phyloP scores from a whole-genome alignment of 208 protist genomes.

The Crithidia expoeki region DNA sequence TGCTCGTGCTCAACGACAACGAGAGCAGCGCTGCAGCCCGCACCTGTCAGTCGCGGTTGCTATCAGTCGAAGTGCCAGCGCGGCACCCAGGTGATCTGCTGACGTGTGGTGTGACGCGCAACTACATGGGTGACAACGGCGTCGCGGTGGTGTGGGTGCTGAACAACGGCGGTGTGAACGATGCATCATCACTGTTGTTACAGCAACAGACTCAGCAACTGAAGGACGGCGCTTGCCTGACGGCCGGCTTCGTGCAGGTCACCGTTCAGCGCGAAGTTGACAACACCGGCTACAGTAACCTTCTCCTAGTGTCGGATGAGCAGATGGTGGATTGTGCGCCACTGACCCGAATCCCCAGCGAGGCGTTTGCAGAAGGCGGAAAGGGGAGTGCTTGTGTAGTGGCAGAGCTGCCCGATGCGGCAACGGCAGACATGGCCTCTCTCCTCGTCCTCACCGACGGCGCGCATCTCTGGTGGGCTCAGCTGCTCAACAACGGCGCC shows the following conservation, averaged over 20 bases:
- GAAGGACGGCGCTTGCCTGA: conserved; percentile 1
- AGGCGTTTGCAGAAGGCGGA: conserved; percentile 24
- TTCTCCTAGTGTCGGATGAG: conserved; percentile 56
- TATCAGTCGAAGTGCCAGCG: conserved; percentile 67
- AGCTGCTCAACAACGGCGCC: conserved; percentile 55
- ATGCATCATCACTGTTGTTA: not conserved
- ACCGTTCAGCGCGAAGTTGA: conserved; percentile 64
- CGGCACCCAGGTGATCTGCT: conserved; percentile 37
- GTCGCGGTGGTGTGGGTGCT: conserved; percentile 73
- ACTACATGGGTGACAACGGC: conserved; percentile 51
- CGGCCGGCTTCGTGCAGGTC: conserved; percentile 46
- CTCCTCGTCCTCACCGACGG: conserved; percentile 73
- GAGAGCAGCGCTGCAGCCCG: conserved; percentile 42
- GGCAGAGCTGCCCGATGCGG: conserved; percentile 38
- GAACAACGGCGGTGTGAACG: conserved; percentile 15
- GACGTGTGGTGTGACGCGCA: conserved; percentile 68
- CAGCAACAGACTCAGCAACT: not conserved
- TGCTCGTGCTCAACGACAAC: conserved; percentile 59
- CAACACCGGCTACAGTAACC: conserved; percentile 44
- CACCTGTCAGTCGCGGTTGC: conserved; percentile 55
- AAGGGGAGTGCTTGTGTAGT: conserved; percentile 45
- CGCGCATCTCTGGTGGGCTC: conserved; percentile 56
- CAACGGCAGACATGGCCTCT: conserved; percentile 27
- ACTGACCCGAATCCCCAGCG: conserved; percentile 25
- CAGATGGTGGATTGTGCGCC: conserved; percentile 44